Base-by-base conservation (phyloP, 495 filamentous ascomycete species). In the Aspergillus biplanus region DNA sequence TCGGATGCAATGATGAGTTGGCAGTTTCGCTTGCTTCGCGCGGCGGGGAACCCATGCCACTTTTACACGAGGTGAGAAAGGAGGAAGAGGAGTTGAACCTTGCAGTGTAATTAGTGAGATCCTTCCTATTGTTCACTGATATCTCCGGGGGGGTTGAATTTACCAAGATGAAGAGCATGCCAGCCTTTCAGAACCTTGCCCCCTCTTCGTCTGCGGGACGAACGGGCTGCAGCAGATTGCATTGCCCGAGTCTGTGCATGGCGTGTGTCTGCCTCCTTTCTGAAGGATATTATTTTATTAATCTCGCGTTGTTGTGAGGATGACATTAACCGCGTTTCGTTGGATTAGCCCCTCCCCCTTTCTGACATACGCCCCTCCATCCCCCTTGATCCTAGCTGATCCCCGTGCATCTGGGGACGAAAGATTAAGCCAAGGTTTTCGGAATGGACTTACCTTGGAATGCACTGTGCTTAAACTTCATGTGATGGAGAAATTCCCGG, bases 1-100 rank as follows among this genome's bases (percentile, higher is more conserved):
- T 78, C 79, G 82, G 83, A 91, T 89, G 90, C 89, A 90, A 78
- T 89, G 89, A 91, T 93, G 90, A 92, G 90, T 87, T 93, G 90
- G 88, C 91, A 92, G 74, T 85, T 85, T 67, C 67, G 68, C 53
- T 74, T 75, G 76, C 64, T 69, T 66, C 57, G 58, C 52, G 67
- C 61, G 63, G 63, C 67, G 67, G 67, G 67, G 67, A 64, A 66
- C 57, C 67, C 67, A 67, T 69, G 67, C 59, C 67, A 65, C 61
- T 46, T 69, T 64, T 58, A 64, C 64, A 66, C 64, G 63, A 66
- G 63, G 56, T 15, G 58, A 37, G 50, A 56, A 63, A 47, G 52
- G 37, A 52, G 39, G 49, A 47, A 58, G 55, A 61, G 49, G 57
- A 65, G 39, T 56, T 60, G 16, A 59, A 63, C 56, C 66, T 61